Evolutionary conservation across 495 filamentous ascomycete species (phyloP), one percentile per base, ranked within the genome.

Genomic region (Daldinia childiae): DNA sequence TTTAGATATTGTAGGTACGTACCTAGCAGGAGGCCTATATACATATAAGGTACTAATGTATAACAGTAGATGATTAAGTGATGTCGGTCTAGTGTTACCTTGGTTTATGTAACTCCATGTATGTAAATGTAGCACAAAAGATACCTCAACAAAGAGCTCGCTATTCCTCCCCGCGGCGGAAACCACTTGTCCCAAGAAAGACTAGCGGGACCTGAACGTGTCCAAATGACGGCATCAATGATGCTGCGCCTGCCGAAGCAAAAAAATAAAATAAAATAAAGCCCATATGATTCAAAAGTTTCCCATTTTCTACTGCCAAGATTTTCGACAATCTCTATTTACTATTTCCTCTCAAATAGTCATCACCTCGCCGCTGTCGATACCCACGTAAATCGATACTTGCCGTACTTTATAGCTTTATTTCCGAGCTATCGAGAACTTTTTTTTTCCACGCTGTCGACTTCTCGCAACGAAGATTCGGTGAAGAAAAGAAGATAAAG

Each of bases 161-260:
- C 14, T 34, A 30, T 32, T 39, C 15, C 32, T 14, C 32, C 55
- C 56, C 14, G 24, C 15, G 36, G 12, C 24, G 9, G 30, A 45
- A 43, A 4, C 57, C 62, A 58, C 69, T 72, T 68, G 30, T 24
- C 64, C 69, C 30, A 61, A 64, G 29, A 4, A 15, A 34, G 70
- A 24, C 60, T 68, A 73, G 71, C 71, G 58, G 66, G 59, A 41
- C 62, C 71, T 66, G 66, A 50, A 69, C 65, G 65, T 73, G 71
- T 69, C 66, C 65, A 62, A 69, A 73, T 73, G 71, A 66, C 71
- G 71, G 61, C 71, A 73, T 73, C 71, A 69, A 69, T 73, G 71
- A 69, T 69, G 66, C 71, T 73, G 65, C 66, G 71, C 65, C 65
- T 73, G 41, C 62, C 59, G 17, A 21, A 32, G 15, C 41, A 17